phyloP scores from a whole-genome alignment of 2,329 filamentous ascomycete genomes.

The Alternaria conjuncta region DNA sequence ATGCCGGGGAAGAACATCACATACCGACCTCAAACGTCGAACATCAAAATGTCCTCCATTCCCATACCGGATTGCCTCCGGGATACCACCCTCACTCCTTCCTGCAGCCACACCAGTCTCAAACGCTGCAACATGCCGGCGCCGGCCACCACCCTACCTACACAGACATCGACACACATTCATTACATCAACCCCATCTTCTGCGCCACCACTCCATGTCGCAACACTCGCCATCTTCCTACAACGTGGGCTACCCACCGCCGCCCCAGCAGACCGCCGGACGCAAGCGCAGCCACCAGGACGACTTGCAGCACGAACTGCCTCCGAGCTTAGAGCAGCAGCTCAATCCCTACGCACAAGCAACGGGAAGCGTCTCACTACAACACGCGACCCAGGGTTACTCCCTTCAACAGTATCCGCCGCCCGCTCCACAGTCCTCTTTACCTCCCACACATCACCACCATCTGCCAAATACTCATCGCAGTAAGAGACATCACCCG shows the following conservation, averaged over 20 bases:
- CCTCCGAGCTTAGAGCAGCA: constrained; percentile 51
- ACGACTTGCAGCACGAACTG: constrained; percentile 46
- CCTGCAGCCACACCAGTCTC: constrained; percentile 47
- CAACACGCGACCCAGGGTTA: constrained; percentile 49
- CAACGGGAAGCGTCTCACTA: constrained; percentile 47
- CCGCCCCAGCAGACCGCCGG: constrained; percentile 33
- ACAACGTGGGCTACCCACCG: constrained; percentile 46
- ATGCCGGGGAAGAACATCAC: constrained; percentile 51
- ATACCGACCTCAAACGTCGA: constrained; percentile 52
- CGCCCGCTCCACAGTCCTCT: constrained; percentile 31
- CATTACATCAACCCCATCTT: constrained; percentile 45
- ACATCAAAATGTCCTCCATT: constrained; percentile 49
- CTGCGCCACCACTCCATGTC: constrained; percentile 47
- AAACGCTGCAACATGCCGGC: constrained; percentile 49
- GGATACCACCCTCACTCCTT: constrained; percentile 44
- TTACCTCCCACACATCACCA: constrained; percentile 69
- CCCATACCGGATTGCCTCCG: constrained; percentile 45
- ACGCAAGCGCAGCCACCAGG: constrained; percentile 55
- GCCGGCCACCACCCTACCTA: constrained; percentile 45
- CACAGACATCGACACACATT: constrained; percentile 49
- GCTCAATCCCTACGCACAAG: constrained; percentile 47
- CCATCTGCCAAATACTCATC: constrained; percentile 74
- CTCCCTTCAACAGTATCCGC: constrained; percentile 46
- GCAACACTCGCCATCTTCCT: constrained; percentile 45
- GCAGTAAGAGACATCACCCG: constrained; percentile 67